phyloP scores from a whole-genome alignment of 495 filamentous ascomycete genomes.

The Darksidea phi region DNA sequence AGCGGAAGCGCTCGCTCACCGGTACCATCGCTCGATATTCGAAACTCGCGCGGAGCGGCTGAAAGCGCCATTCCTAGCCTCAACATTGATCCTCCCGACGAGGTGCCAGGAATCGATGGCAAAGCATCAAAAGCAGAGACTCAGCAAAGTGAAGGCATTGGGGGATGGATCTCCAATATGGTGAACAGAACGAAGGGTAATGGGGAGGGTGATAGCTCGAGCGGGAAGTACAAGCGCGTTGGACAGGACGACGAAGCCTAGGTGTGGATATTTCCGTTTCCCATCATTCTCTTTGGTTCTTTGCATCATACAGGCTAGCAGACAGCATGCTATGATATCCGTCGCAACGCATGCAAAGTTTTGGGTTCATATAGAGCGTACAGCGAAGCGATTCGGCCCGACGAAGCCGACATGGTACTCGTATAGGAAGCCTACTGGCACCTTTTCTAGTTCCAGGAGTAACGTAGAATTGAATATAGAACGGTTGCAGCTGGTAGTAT shows the following conservation, averaged over 20 bases:
- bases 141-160: slow-evolving; percentile 55
- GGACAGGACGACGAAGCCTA: slow-evolving; percentile 58
- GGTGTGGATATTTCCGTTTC: background rate
- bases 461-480: slow-evolving; percentile 2
- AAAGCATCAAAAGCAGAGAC: slow-evolving; percentile 46
- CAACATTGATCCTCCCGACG: slow-evolving; percentile 67
- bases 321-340: slow-evolving; percentile 18
- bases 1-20: slow-evolving; percentile 63
- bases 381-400: slow-evolving; percentile 6
- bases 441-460: background rate
- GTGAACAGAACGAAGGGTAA: slow-evolving; percentile 55
- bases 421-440: background rate
- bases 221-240: slow-evolving; percentile 62
- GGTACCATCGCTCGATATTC: slow-evolving; percentile 73
- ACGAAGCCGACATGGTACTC: slow-evolving; percentile 4
- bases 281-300: background rate
- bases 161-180: slow-evolving; percentile 70
- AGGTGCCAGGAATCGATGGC: slow-evolving; percentile 48
- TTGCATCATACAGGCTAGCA: background rate
- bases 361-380: slow-evolving; percentile 19
- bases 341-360: slow-evolving; percentile 5
- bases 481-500: background rate
- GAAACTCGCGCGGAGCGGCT: slow-evolving; percentile 53
- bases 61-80: slow-evolving; percentile 69
- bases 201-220: slow-evolving; percentile 47